Evolutionary conservation across 2,329 filamentous ascomycete genomes (phyloP).

Genomic region (Botrytis medusae): DNA sequence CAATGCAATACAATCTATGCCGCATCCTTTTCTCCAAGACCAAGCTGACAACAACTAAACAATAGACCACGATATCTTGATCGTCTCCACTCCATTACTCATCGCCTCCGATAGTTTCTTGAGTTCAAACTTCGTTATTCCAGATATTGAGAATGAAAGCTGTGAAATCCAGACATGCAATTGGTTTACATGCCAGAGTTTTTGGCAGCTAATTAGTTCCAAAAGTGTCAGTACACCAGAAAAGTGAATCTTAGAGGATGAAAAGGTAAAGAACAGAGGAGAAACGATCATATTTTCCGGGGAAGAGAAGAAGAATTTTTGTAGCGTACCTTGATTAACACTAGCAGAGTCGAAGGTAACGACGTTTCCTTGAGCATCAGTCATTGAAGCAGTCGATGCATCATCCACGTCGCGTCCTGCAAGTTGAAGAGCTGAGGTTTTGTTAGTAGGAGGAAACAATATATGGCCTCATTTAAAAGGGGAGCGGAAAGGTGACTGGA

Average conservation of each 20-base stretch:
- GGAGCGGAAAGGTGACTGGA: neutral
- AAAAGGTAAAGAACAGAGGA: neutral
- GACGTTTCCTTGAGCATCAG: conserved; percentile 31
- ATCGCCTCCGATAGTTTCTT: too few species aligned
- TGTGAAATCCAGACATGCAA: neutral
- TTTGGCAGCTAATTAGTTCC: neutral
- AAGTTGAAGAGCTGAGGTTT: neutral
- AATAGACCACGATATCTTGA: neutral
- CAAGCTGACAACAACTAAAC: neutral
- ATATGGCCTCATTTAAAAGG: neutral
- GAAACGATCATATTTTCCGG: neutral
- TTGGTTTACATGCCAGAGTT: neutral
- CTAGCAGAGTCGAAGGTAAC: conserved; percentile 31
- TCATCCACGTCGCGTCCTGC: conserved; percentile 21
- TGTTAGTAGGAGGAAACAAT: neutral
- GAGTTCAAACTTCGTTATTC: neutral
- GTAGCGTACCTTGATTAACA: conserved; percentile 26
- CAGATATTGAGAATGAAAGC: neutral
- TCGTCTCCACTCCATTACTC: neutral
- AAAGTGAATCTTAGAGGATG: neutral
- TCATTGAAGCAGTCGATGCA: conserved; percentile 34
- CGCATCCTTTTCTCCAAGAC: neutral
- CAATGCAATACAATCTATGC: neutral
- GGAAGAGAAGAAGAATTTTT: neutral
- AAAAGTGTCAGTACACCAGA: neutral